Base-by-base conservation (phyloP, 169 alveolate species). In the Amoebophrya sp. region DNA sequence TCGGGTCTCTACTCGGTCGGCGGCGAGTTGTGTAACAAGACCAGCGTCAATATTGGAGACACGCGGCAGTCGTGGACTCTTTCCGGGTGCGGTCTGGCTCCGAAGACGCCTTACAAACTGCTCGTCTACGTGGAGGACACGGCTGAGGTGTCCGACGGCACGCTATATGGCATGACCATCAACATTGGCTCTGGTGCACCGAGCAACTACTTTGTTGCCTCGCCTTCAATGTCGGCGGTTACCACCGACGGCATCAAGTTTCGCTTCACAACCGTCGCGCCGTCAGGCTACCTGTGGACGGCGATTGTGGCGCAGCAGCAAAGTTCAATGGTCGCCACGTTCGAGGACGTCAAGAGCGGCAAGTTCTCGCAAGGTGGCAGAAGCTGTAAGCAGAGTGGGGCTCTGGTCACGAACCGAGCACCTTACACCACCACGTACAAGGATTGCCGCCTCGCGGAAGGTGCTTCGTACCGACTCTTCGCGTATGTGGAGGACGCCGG, bases 81-180 rank as follows among this genome's bases (percentile, higher is more conserved):
- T 36, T 12, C 12, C 2, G 83, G 83, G 3, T 65, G 83, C 83
- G 83, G 83, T 65, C 83, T 65, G 33, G 83, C 83, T 29, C 83
- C 83, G 83, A 34, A 65, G 6, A 90, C 53, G 23, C 33, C 23
- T 40, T 90, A 90, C 78, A 39, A 41, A 26, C 78, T 90, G 47
- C 55, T n/a, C 53, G 38, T 90, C 41, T 90, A 90, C 78, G 92
- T 90, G 26, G 92, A 90, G 92, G 92, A 90, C 92, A 0, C 92
- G 39, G 77, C 92, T 0, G 40, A 53, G 78, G 83, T 78, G 77
- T 18, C 33, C 26, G 78, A 90, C 40, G 92, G 53, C 41, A 54
- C 78, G 38, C 38, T 90, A n/a, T 40, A 53, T 26, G 83, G 83
- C 33, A 65, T 65, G 83, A 65, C 83, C 39, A 65, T 65, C 83